Base-by-base conservation (phyloP, 108 stramenopile species). In the Seminavis robusta region DNA sequence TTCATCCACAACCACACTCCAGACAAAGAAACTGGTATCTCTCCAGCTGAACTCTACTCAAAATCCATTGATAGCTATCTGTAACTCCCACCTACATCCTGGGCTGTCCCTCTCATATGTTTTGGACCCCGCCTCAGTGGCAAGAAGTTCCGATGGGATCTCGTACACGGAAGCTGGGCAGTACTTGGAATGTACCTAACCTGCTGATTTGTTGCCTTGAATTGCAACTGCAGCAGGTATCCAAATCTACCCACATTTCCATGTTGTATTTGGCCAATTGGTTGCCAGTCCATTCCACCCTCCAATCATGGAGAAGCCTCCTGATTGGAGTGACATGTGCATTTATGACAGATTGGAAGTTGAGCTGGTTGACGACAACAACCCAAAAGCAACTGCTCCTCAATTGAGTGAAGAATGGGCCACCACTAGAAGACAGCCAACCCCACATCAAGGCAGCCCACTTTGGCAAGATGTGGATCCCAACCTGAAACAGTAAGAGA, bases 41-140 rank as follows among this genome's bases (percentile, higher is more conserved):
- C 75, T 17, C 77, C 82, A 1, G 16, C 58, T 31, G 56, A 73
- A n/a, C n/a, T n/a, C n/a, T n/a, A n/a, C n/a, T n/a, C n/a, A n/a
- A n/a, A n/a, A n/a, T n/a, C n/a, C n/a, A n/a, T n/a, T n/a, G n/a
- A n/a, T n/a, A n/a, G n/a, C n/a, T n/a, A n/a, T n/a, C n/a, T n/a
- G n/a, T n/a, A n/a, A n/a, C 49, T 79, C 16, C 52, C 50, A 45
- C 0, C 33, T 45, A 5, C 68, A 63, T 31, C 63, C 73, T 1
- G 76, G 42, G 43, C 75, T 72, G 11, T 77, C 72, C 38, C 80
- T 75, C 5, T 44, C 61, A 4, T 81, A 77, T 48, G 76, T 81
- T 13, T 47, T 81, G 10, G 76, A 77, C 20, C 76, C 76, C 56
- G 77, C 5, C 76, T 71, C 63, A 76, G 74, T 34, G 75, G 72